A percentile compares a stretch with the other conserved stretches of the same genome.
Conservation (phyloP, 75 land plant genomes). For the Selaginella tamariscina region DNA sequence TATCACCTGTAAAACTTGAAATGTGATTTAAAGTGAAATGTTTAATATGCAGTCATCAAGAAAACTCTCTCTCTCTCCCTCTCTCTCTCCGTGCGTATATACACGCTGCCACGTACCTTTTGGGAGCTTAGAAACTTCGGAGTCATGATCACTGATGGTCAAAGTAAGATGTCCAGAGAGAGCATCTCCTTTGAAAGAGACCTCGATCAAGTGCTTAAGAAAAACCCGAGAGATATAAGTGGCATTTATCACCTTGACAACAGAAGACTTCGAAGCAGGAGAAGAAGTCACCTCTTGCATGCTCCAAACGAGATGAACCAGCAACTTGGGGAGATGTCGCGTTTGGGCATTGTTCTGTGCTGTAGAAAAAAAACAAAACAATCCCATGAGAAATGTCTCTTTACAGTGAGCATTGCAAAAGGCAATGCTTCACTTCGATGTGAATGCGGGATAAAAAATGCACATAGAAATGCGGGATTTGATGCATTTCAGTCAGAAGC, state of each 20-base stretch:
- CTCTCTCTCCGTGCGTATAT: too few relatives aligned
- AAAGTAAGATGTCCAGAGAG: slow-evolving; percentile 40
- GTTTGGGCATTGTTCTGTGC: slow-evolving; percentile 54
- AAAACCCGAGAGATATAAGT: slow-evolving; percentile 55
- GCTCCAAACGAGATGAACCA: slow-evolving; percentile 55
- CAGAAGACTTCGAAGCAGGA: slow-evolving; percentile 23
- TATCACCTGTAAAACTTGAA: slow-evolving; percentile 28
- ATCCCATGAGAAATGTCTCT: background rate
- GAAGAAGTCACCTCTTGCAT: slow-evolving; percentile 44
- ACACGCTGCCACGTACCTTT: slow-evolving; percentile 23
- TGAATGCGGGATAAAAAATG: background rate
- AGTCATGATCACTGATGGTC: slow-evolving; percentile 38
- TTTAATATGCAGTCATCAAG: background rate
- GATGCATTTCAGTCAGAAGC: background rate
- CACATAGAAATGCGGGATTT: background rate
- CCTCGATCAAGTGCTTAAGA: slow-evolving; percentile 63
- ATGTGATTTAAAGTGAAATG: background rate
- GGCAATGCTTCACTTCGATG: background rate
- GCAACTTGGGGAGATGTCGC: slow-evolving; percentile 62
- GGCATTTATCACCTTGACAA: slow-evolving; percentile 51
- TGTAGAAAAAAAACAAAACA: slow-evolving; percentile 22
- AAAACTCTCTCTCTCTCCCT: too few relatives aligned
- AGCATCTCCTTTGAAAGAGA: slow-evolving; percentile 34
- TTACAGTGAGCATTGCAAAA: slow-evolving; percentile 2
- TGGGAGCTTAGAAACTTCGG: slow-evolving; percentile 17